Conservation (phyloP, 1,139 yeast genomes). For the Pichia sp. region DNA sequence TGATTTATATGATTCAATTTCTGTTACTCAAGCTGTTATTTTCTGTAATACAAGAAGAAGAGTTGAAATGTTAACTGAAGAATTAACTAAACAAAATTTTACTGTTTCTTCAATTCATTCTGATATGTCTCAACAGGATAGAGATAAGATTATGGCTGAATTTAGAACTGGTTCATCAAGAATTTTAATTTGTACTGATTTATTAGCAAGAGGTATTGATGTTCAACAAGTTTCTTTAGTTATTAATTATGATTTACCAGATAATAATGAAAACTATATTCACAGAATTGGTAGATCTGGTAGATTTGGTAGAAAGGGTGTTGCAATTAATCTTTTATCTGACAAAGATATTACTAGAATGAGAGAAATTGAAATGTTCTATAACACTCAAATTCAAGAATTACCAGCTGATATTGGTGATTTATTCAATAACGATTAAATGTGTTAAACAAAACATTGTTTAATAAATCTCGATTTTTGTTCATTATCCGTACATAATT, state of each 20-base stretch:
- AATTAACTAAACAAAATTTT: conserved; percentile 79
- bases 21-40: conserved; percentile 98
- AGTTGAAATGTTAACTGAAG: conserved; percentile 90
- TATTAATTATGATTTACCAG: conserved; percentile 95
- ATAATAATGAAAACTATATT: conserved; percentile 96
- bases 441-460: too few species aligned
- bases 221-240: conserved; percentile 98
- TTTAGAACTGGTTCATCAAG: conserved; percentile 98
- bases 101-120: conserved; percentile 98
- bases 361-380: conserved; percentile 97
- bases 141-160: conserved; percentile 98
- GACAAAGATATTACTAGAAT: conserved; percentile 84
- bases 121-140: conserved; percentile 92
- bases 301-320: conserved; percentile 99
- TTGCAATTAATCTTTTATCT: conserved; percentile 96
- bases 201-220: conserved; percentile 99
- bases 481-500: too few species aligned
- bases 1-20: conserved; percentile 94
- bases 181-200: conserved; percentile 93
- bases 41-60: conserved; percentile 99
- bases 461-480: background rate
- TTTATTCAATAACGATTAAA: conserved; percentile 44
- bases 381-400: conserved; percentile 97
- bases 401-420: conserved; percentile 93
- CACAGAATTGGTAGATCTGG: conserved; percentile 99